Evolutionary conservation across 129 eudicot species (phyloP).

Genomic region (Flaveria ramosissima): DNA sequence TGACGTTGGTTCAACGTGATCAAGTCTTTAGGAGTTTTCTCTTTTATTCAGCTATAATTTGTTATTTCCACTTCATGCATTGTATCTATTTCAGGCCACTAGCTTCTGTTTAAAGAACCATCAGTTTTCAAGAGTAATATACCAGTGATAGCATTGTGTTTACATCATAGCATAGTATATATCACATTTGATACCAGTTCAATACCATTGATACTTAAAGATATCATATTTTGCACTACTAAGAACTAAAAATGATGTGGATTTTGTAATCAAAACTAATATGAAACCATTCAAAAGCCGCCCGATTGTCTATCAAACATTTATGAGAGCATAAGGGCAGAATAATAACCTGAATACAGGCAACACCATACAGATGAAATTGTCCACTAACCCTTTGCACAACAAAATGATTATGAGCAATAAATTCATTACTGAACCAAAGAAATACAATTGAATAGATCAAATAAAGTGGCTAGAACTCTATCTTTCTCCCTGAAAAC

Average conservation of each 20-base stretch:
- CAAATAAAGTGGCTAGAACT: not conserved
- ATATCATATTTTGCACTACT: no score
- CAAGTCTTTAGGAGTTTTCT: no score
- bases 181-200: no score
- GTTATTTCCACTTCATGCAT: no score
- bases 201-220: no score
- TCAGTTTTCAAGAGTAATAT: no score
- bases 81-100: no score
- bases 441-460: slow-evolving; percentile 19
- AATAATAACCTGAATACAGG: not conserved
- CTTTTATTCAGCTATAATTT: no score
- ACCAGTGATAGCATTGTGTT: no score
- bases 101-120: no score
- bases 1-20: no score
- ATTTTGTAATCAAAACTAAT: not conserved
- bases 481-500: slow-evolving; percentile 23
- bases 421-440: not conserved
- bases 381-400: not conserved
- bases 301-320: not conserved
- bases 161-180: no score
- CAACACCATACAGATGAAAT: not conserved
- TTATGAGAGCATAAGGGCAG: not conserved
- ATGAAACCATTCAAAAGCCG: not conserved
- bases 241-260: not conserved
- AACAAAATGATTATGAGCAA: not conserved